These are phyloP conservation scores for Trypanosoma caninum DNA, from an alignment of 208 protist genomes.

Conservation along the genomic window DNA sequence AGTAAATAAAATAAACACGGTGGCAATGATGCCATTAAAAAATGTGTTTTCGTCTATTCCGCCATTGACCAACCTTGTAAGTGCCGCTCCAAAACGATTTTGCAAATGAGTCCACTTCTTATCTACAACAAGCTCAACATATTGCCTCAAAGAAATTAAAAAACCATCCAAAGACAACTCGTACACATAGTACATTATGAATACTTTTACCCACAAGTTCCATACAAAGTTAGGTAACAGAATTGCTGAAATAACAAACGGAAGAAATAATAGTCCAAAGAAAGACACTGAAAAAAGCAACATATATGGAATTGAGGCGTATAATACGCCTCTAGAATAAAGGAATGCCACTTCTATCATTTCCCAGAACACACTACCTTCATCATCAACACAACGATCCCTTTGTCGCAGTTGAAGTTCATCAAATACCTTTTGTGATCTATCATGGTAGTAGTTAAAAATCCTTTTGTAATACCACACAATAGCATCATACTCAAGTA, in stretches of 20 bases:
- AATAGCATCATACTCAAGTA: conserved; percentile 9
- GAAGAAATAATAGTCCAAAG: conserved; percentile 27
- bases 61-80: conserved; percentile 28
- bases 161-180: conserved; percentile 30
- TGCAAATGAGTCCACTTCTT: conserved; percentile 32
- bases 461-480: not conserved
- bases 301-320: conserved; percentile 33
- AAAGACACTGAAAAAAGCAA: conserved; percentile 23
- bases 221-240: conserved; percentile 43
- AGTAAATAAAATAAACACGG: conserved; percentile 23
- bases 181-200: conserved; percentile 61
- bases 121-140: conserved; percentile 16
- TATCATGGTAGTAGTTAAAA: not conserved
- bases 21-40: conserved; percentile 45
- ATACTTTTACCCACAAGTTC: conserved; percentile 60
- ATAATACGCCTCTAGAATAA: conserved; percentile 6
- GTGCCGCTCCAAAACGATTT: conserved; percentile 16
- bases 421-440: not conserved
- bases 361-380: conserved; percentile 1
- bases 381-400: conserved; percentile 4
- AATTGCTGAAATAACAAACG: conserved; percentile 35
- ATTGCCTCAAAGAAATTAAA: conserved; percentile 20
- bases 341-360: not conserved
- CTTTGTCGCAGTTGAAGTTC: conserved; percentile 12
- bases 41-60: conserved; percentile 25